A percentile compares a stretch with the other conserved stretches of the same genome.
phyloP scores from a whole-genome alignment of 306 rosid genomes.

The Cicer yamashitae region DNA sequence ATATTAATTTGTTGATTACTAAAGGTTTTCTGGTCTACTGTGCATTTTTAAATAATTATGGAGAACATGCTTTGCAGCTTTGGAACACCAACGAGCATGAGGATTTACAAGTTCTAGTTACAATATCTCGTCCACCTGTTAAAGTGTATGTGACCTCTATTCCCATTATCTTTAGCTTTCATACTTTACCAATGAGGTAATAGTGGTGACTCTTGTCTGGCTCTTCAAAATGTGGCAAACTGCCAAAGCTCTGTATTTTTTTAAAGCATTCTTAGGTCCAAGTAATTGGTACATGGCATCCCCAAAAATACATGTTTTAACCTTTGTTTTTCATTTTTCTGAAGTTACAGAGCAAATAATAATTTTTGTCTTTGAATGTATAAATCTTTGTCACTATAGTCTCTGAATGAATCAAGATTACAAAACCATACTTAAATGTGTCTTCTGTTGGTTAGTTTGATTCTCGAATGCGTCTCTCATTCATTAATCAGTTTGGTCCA shows the following conservation, averaged over 20 bases:
- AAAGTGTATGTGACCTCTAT: conserved; percentile 72
- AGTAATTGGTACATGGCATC: neutral
- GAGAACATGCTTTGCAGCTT: conserved; percentile 60
- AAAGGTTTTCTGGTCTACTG: conserved; percentile 7
- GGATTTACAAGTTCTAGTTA: conserved; percentile 82
- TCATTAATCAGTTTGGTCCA: too few species aligned
- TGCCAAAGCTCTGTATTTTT: conserved; percentile 22
- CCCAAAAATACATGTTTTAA: neutral
- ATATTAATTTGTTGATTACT: neutral
- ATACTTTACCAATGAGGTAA: neutral
- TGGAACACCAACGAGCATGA: conserved; percentile 75
- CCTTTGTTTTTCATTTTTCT: neutral
- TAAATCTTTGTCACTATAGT: too few species aligned
- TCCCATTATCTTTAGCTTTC: conserved; percentile 39
- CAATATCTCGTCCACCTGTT: conserved; percentile 85
- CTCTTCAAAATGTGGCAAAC: conserved; percentile 36
- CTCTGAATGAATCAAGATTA: too few species aligned
- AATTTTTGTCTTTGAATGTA: too few species aligned
- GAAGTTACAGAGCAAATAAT: too few species aligned
- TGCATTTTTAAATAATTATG: conserved; percentile 34
- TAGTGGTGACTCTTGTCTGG: conserved; percentile 16
- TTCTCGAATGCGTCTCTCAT: too few species aligned
- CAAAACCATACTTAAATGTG: too few species aligned
- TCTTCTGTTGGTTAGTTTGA: too few species aligned
- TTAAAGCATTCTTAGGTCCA: conserved; percentile 21